A percentile compares a stretch with the other conserved stretches of the same genome.
Conservation (phyloP, 257 asterid species). For the Solanum commersonii region DNA sequence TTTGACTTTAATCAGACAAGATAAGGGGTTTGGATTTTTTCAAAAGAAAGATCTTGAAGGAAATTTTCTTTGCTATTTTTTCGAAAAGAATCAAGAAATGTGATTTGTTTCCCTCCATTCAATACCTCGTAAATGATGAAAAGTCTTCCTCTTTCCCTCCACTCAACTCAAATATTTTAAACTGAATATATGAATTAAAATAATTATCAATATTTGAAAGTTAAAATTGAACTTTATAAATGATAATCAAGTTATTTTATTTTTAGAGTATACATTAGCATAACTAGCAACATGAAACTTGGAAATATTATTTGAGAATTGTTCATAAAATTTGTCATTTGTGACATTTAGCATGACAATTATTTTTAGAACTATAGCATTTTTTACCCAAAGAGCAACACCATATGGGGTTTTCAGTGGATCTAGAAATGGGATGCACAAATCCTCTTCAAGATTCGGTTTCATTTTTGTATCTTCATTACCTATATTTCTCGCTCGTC, state of each 20-base stretch:
- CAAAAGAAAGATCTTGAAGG: neutral
- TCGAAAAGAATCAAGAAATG: slow-evolving; percentile 1
- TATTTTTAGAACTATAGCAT: neutral
- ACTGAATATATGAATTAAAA: neutral
- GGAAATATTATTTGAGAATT: neutral
- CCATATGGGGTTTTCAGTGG: neutral
- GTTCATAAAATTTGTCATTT: neutral
- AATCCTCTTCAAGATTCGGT: neutral
- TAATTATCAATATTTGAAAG: neutral
- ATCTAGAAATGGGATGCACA: neutral
- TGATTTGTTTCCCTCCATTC: slow-evolving; percentile 3
- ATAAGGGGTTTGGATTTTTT: neutral
- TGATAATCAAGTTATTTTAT: neutral
- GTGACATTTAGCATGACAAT: neutral
- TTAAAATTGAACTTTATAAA: neutral
- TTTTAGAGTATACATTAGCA: neutral
- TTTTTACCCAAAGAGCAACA: neutral
- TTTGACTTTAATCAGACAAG: neutral
- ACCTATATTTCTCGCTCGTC: no score
- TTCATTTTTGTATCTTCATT: no score
- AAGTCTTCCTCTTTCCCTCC: slow-evolving; percentile 9
- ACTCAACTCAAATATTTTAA: neutral
- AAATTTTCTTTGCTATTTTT: neutral
- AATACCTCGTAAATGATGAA: slow-evolving; percentile 14
- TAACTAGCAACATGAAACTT: neutral